phyloP scores from a whole-genome alignment of 225 moss, liverwort and hornwort genomes.

The Bryoerythrophyllum caledonicum region DNA sequence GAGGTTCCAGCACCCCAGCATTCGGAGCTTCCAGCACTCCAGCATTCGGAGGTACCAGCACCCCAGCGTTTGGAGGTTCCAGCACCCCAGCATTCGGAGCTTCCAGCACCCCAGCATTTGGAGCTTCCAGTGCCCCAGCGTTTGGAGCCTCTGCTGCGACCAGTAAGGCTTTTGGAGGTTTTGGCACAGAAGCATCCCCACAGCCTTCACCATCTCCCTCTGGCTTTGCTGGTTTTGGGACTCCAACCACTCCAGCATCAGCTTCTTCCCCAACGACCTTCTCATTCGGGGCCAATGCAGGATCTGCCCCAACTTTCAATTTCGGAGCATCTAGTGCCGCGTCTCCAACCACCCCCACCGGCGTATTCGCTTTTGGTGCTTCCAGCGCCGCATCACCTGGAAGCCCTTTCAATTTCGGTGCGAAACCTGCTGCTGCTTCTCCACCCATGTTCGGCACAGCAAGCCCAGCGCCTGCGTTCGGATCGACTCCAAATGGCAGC shows the following conservation, averaged over 20 bases:
- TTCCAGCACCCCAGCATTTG: conserved; percentile 13
- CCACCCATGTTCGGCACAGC: conserved; percentile 44
- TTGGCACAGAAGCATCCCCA: conserved; percentile 22
- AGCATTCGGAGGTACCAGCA: conserved; percentile 15
- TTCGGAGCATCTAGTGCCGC: conserved; percentile 62
- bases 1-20: conserved; percentile 3
- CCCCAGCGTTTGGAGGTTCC: conserved; percentile 23
- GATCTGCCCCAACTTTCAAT: conserved; percentile 35
- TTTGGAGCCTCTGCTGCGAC: conserved; percentile 26
- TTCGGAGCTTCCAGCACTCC: conserved; percentile 36
- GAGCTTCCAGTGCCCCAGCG: conserved; percentile 28
- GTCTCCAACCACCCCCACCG: conserved; percentile 46
- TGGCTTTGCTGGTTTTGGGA: conserved; percentile 48
- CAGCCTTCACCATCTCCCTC: conserved; percentile 43
- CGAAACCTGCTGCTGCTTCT: conserved; percentile 40
- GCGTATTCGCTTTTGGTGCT: conserved; percentile 57
- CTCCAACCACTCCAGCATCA: conserved; percentile 25
- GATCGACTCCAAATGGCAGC: conserved; percentile 47
- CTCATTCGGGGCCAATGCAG: conserved; percentile 43
- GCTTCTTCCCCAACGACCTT: conserved; percentile 49
- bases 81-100: background rate
- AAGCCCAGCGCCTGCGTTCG: conserved; percentile 42
- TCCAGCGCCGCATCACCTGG: conserved; percentile 37
- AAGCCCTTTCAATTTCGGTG: conserved; percentile 46
- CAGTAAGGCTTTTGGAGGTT: conserved; percentile 37